A percentile compares a stretch with the other conserved stretches of the same genome.
phyloP scores from a whole-genome alignment of 305 asterid species.

The Fraxinus dipetala region DNA sequence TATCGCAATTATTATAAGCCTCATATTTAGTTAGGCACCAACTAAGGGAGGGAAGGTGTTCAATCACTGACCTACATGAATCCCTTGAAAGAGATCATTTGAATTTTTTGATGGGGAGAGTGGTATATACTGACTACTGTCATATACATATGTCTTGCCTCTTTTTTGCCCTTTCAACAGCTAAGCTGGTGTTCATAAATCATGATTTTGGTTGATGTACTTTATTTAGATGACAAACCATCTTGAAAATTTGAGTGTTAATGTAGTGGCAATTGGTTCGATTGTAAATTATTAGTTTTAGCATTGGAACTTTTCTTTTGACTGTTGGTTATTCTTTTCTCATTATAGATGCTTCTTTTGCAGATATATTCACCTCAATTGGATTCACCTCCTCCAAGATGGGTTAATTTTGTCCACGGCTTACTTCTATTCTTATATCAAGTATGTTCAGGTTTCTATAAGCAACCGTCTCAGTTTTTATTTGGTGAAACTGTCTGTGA shows the following conservation, averaged over 20 bases:
- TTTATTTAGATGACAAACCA: not conserved
- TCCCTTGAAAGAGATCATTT: not conserved
- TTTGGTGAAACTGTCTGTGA: slow-evolving; percentile 12
- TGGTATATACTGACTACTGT: not conserved
- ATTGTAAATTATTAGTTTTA: not conserved
- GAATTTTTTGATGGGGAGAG: not conserved
- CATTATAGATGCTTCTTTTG: slow-evolving; percentile 17
- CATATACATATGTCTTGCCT: not conserved
- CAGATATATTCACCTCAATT: slow-evolving; percentile 88
- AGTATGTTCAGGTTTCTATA: slow-evolving; percentile 37
- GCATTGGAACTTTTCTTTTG: slow-evolving; percentile 7
- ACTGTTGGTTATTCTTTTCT: slow-evolving; percentile 10
- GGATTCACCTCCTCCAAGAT: slow-evolving; percentile 95
- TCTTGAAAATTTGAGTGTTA: not conserved
- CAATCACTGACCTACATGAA: not conserved
- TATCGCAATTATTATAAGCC: not conserved
- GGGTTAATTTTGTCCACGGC: slow-evolving; percentile 90
- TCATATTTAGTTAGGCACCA: not conserved
- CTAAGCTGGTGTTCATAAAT: not conserved
- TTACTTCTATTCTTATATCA: slow-evolving; percentile 81
- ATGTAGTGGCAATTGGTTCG: not conserved
- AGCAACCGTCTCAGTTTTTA: slow-evolving; percentile 5
- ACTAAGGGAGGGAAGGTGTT: not conserved
- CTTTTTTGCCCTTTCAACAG: not conserved
- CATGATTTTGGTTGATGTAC: not conserved